phyloP scores from a whole-genome alignment of 345 rosid species.

The Aurinia saxatilis region DNA sequence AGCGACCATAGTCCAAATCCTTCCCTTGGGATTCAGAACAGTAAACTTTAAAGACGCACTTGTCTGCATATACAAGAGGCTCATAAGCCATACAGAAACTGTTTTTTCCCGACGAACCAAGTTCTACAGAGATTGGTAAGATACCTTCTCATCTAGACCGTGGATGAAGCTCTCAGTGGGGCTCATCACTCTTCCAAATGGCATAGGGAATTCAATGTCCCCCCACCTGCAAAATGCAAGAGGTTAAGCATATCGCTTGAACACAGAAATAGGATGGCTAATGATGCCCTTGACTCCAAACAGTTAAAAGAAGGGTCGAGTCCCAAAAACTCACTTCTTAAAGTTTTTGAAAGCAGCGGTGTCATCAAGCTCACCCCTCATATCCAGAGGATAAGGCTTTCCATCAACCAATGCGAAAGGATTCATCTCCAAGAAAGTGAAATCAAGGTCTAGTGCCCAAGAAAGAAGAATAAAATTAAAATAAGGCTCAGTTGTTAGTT shows the following conservation, averaged over 20 bases:
- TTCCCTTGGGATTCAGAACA: conserved; percentile 82
- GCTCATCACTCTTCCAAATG: conserved; percentile 96
- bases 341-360: conserved; percentile 98
- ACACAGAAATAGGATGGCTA: background rate
- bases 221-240: conserved; percentile 69
- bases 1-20: conserved; percentile 97
- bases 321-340: conserved; percentile 51
- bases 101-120: background rate
- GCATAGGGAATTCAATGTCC: conserved; percentile 80
- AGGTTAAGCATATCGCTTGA: background rate
- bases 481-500: background rate
- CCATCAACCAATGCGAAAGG: conserved; percentile 87
- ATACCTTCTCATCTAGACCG: conserved; percentile 94
- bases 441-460: conserved; percentile 67
- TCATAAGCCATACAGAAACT: background rate
- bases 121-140: background rate
- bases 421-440: conserved; percentile 98
- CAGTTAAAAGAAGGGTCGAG: background rate
- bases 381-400: conserved; percentile 95
- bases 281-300: background rate
- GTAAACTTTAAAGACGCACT: conserved; percentile 96
- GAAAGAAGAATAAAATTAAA: background rate
- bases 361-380: conserved; percentile 98
- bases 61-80: conserved; percentile 44
- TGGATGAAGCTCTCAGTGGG: conserved; percentile 82